A percentile compares a stretch with the other conserved stretches of the same genome.
These are phyloP conservation scores for Strigomonas culicis DNA, from an alignment of 208 protist species.

Conservation along the genomic window DNA sequence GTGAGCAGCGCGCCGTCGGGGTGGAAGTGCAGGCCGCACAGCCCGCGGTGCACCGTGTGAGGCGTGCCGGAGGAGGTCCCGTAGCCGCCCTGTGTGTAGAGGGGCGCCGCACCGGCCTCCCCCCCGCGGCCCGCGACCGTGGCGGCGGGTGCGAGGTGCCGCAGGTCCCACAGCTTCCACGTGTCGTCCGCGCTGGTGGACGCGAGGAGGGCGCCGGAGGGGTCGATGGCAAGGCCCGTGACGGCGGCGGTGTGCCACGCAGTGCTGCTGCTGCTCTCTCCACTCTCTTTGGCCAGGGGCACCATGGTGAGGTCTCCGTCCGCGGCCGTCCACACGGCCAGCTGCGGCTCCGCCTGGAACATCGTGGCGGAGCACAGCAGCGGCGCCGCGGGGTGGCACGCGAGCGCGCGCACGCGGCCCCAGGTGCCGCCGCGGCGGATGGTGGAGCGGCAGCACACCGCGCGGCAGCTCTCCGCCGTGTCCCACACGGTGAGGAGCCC, in stretches of 20 bases:
- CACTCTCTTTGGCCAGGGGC: constrained; percentile 15
- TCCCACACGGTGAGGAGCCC: constrained; percentile 85
- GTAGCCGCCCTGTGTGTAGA: constrained; percentile 71
- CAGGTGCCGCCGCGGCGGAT: constrained; percentile 31
- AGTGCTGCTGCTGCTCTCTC: constrained; percentile 7
- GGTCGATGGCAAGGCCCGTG: constrained; percentile 58
- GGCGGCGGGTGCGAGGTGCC: constrained; percentile 10
- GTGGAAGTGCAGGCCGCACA: constrained; percentile 65
- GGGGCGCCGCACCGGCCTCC: constrained; percentile 14
- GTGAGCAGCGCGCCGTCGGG: constrained; percentile 70
- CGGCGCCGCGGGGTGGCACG: constrained; percentile 33
- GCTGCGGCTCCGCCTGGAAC: constrained; percentile 41
- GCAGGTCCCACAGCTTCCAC: constrained; percentile 64
- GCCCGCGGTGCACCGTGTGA: constrained; percentile 1
- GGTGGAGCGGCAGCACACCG: constrained; percentile 40
- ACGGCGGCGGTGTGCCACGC: constrained; percentile 18
- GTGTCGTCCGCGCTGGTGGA: constrained; percentile 47
- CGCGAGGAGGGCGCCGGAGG: constrained; percentile 57
- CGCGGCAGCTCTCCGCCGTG: constrained; percentile 26
- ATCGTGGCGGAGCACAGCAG: constrained; percentile 66
- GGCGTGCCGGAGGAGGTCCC: constrained; percentile 16
- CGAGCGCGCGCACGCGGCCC: constrained; percentile 62
- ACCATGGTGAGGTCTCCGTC: background rate
- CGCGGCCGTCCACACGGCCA: background rate
- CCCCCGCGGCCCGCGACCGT: constrained; percentile 1